Evolutionary conservation across 352 stramenopile species (phyloP).

Genomic region (Globisporangium spinosum): DNA sequence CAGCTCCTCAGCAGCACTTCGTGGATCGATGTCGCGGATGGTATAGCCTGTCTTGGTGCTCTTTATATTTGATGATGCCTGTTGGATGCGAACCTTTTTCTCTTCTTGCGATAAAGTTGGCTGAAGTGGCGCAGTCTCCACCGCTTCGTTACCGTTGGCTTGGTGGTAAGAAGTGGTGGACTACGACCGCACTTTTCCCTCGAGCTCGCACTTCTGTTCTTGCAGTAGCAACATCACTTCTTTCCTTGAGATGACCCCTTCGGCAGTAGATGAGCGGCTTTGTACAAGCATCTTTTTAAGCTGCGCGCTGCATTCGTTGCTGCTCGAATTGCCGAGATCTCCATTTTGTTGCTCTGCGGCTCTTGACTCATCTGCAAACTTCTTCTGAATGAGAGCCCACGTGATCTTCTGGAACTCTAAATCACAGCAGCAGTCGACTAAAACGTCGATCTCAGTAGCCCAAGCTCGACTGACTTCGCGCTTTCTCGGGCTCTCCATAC

Average conservation of each 20-base stretch:
- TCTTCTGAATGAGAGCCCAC: slow-evolving; percentile 26
- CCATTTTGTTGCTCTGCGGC: not conserved
- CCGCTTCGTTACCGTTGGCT: not conserved
- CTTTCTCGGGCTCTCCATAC: slow-evolving; percentile 7
- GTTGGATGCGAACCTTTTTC: not conserved
- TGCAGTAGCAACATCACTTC: slow-evolving; percentile 14
- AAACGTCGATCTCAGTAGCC: slow-evolving; percentile 14
- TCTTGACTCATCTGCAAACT: slow-evolving; percentile 10
- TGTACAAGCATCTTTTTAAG: slow-evolving; percentile 11
- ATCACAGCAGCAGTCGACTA: slow-evolving; percentile 29
- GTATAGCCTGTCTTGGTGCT: not conserved
- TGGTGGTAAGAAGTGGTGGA: not conserved
- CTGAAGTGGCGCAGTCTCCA: not conserved
- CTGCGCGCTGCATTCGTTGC: not conserved
- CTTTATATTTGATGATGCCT: no score
- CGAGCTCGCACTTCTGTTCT: slow-evolving; percentile 14
- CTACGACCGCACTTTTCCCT: slow-evolving; percentile 7
- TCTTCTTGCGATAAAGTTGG: not conserved
- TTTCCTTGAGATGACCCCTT: slow-evolving; percentile 5
- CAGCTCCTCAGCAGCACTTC: not conserved
- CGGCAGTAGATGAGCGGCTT: not conserved
- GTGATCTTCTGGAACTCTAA: slow-evolving; percentile 24
- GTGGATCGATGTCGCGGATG: slow-evolving; percentile 7
- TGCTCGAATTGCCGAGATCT: not conserved
- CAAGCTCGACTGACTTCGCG: slow-evolving; percentile 13